Base-by-base conservation (phyloP, 2,329 filamentous ascomycete genomes). In the Chrysosporium keratinophilum region DNA sequence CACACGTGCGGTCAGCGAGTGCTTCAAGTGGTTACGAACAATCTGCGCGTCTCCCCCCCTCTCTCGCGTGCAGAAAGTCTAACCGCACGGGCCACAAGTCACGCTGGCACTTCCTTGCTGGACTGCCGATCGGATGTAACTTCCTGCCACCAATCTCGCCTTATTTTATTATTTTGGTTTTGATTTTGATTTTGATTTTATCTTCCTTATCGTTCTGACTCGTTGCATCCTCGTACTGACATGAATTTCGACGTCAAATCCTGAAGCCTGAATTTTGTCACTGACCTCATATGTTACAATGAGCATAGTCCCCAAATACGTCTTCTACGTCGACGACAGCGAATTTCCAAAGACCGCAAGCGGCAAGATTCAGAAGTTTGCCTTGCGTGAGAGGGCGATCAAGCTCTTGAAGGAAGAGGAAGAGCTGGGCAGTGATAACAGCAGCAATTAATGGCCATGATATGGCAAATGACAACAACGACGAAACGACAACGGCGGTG, bases 291-390 rank as follows among this genome's bases (percentile, higher is more conserved):
- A 48, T 43, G 3, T 28, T 28, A 7, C 23, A 28, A 3, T 7
- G 23, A 28, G 35, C 35, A 54, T 52, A 78, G 87, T 87, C 50
- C 91, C 91, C 0, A 93, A 87, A 69, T 81, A 91, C 65, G 79
- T 97, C n/a, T 95, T 95, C 66, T 95, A 87, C 79, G 76, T 87
- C 9, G 44, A 55, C 2, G 61, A 63, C 5, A 77, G 83, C 0
- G 80, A 82, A n/a, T 94, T 87, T 66, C 91, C 91, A 17, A 96
- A 95, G 78, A 98, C 93, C 35, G 87, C 89, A 5, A 95, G 88
- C 67, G 91, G 91, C 20, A 98, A 98, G 79, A 90, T 97, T 54
- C 88, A 95, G 73, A 96, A 97, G 73, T 96, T 86, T 67, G 91
- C 85, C 73, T 68, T 97, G 63, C 79, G 81, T 64, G 85, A 89